Conservation (phyloP, 1,284 basidiomycete genomes). For the Rhodotorula sp. region DNA sequence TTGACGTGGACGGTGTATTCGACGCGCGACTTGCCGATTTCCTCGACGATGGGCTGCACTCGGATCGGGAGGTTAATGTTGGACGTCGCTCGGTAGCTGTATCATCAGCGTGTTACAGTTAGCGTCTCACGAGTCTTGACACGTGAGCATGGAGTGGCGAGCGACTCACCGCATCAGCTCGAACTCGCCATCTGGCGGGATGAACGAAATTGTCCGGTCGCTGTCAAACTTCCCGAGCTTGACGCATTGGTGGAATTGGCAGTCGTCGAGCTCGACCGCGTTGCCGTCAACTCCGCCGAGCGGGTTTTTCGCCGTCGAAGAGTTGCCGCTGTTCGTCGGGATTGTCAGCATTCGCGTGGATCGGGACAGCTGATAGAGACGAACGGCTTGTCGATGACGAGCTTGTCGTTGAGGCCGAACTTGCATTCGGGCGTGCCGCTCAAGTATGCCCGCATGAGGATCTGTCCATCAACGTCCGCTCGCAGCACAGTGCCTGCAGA, state of each 20-base stretch:
- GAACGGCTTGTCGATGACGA: constrained; percentile 70
- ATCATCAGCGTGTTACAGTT: not conserved
- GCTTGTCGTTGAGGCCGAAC: constrained; percentile 96
- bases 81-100: constrained; percentile 87
- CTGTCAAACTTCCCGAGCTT: constrained; percentile 90
- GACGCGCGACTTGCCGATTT: constrained; percentile 85
- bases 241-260: constrained; percentile 98
- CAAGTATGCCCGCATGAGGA: constrained; percentile 96
- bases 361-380: not conserved
- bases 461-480: constrained; percentile 97
- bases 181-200: constrained; percentile 98
- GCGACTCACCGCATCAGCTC: constrained; percentile 85
- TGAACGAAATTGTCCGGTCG: constrained; percentile 88
- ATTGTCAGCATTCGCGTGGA: not conserved
- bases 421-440: constrained; percentile 96
- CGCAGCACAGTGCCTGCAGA: constrained; percentile 75
- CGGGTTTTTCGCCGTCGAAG: constrained; percentile 9
- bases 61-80: constrained; percentile 93
- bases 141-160: not conserved
- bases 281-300: constrained; percentile 35
- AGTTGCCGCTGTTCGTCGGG: not conserved
- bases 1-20: constrained; percentile 87
- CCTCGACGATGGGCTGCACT: constrained; percentile 86
- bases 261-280: constrained; percentile 93
- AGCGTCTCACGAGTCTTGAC: too few species aligned